Percentiles rank a stretch among this genome's conserved stretches.
Conservation (phyloP, 1,284 basidiomycete species). For the Fomitiporia mediterranea region DNA sequence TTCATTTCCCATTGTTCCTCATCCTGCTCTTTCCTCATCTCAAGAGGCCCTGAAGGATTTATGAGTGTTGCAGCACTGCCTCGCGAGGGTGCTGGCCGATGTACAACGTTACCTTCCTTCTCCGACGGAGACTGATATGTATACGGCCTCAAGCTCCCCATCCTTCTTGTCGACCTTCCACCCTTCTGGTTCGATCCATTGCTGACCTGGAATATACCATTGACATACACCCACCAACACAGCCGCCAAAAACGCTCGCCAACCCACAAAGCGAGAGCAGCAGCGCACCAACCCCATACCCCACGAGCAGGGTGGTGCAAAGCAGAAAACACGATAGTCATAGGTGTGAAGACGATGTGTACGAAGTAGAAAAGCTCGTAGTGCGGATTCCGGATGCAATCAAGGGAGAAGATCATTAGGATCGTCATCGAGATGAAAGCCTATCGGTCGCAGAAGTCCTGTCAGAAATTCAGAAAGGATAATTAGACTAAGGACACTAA, state of each 20-base stretch:
- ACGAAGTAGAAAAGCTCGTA: conserved; percentile 78
- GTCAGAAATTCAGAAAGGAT: conserved; percentile 11
- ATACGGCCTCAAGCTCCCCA: conserved; percentile 10
- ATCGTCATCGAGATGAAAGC: conserved; percentile 69
- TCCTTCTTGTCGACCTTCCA: not conserved
- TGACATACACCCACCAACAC: conserved; percentile 59
- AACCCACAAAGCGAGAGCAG: conserved; percentile 60
- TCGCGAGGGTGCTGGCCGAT: conserved; percentile 1
- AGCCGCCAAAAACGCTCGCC: conserved; percentile 60
- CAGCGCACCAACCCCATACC: conserved; percentile 70
- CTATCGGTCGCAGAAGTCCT: conserved; percentile 35
- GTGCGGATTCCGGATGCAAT: conserved; percentile 57
- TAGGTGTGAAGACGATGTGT: conserved; percentile 63
- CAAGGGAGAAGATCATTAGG: conserved; percentile 60
- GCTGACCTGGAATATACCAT: conserved; percentile 42
- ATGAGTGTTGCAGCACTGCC: conserved; percentile 8
- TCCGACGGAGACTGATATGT: not conserved
- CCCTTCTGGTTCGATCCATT: not conserved
- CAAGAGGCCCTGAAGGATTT: not conserved
- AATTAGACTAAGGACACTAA: conserved; percentile 37
- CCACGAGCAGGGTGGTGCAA: conserved; percentile 67
- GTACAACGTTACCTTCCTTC: not conserved
- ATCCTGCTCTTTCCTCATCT: not conserved
- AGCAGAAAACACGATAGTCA: conserved; percentile 57
- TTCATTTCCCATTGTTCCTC: conserved; percentile 4